Base-by-base conservation (phyloP, 2,329 filamentous ascomycete genomes). In the Aspergillus brasiliensis region DNA sequence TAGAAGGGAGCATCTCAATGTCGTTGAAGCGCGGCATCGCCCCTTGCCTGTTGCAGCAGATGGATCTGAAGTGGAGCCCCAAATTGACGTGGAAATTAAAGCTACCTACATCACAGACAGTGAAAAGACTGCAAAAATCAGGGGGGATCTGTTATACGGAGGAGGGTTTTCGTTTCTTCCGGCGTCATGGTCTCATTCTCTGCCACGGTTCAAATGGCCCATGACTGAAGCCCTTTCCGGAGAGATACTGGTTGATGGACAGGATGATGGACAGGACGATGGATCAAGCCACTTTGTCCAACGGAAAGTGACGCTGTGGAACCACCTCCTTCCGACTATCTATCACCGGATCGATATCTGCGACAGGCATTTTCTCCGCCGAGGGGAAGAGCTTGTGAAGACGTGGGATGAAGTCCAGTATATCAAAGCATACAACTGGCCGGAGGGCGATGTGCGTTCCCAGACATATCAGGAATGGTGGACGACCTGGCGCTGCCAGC, bases 401-500 rank as follows among this genome's bases (percentile, higher is more conserved):
- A 63, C 54, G 2, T 71, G 67, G 69, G 62, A 46, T 15, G 58
- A 68, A 37, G 40, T 23, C 6, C 57, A 58, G 13, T 54, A 57
- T 13, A 1, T 63, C 15, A 67, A 69, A 40, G 65, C 65, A 7
- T 71, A 71, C 54, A 65, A 58, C 2, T 62, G 58, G 44, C 47
- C 57, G 13, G 51, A 64, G 63, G 70, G 60, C 19, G 19, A 56
- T 3, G 70, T 75, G 8, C 27, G 53, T 8, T 17, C 49, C 3
- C 38, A 48, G 1, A 47, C 28, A 1, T 56, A 56, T 21, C 72
- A 78, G 66, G 65, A 67, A 1, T 77, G 70, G 57, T 83, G 80
- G 81, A 68, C 72, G 13, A 77, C 77, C 5, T 83, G 81, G 66
- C 73, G 78, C 7, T 73, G 82, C 65, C 77, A 80, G 72, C 72